A percentile compares a stretch with the other conserved stretches of the same genome.
phyloP scores from a whole-genome alignment of 2,329 filamentous ascomycete genomes.

The Neofusicoccum ribis region DNA sequence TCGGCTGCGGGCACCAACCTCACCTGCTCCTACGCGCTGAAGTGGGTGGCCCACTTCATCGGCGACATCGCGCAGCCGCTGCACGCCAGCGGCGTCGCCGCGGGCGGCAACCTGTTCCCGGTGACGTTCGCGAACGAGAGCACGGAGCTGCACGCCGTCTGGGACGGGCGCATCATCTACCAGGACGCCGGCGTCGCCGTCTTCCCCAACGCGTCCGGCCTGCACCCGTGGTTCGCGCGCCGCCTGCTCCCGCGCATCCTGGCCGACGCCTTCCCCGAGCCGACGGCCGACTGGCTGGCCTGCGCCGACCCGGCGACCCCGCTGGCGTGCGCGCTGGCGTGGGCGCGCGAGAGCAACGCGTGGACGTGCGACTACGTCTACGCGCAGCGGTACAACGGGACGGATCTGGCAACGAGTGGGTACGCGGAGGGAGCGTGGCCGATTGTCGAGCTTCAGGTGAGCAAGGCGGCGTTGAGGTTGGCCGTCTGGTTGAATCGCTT shows the following conservation, averaged over 20 bases:
- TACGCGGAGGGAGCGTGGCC: constrained; percentile 41
- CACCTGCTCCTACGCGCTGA: constrained; percentile 43
- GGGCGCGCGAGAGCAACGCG: constrained; percentile 41
- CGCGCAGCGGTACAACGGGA: constrained; percentile 30
- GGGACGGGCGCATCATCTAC: constrained; percentile 43
- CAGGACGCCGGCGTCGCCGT: constrained; percentile 34
- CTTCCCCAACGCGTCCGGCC: constrained; percentile 36
- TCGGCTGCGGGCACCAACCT: constrained; percentile 30
- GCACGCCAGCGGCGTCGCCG: constrained; percentile 40
- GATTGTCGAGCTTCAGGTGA: constrained; percentile 43
- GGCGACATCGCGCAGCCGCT: constrained; percentile 46
- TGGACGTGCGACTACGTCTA: constrained; percentile 45
- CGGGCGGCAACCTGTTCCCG: constrained; percentile 40
- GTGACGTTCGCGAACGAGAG: constrained; percentile 37
- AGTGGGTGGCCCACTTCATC: constrained; percentile 44
- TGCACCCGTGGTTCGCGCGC: constrained; percentile 37
- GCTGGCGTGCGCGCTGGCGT: constrained; percentile 35
- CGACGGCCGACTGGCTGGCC: constrained; percentile 37
- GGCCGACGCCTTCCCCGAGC: constrained; percentile 37
- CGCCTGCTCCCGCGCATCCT: constrained; percentile 37
- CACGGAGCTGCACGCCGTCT: constrained; percentile 42
- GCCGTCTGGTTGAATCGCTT: constrained; percentile 42
- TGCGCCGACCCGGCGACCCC: constrained; percentile 37
- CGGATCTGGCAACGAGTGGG: constrained; percentile 37
- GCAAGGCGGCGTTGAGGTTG: constrained; percentile 41